These are phyloP conservation scores for Bolboschoenus planiculmis DNA, from an alignment of 176 grass and related monocot species.

Conservation along the genomic window DNA sequence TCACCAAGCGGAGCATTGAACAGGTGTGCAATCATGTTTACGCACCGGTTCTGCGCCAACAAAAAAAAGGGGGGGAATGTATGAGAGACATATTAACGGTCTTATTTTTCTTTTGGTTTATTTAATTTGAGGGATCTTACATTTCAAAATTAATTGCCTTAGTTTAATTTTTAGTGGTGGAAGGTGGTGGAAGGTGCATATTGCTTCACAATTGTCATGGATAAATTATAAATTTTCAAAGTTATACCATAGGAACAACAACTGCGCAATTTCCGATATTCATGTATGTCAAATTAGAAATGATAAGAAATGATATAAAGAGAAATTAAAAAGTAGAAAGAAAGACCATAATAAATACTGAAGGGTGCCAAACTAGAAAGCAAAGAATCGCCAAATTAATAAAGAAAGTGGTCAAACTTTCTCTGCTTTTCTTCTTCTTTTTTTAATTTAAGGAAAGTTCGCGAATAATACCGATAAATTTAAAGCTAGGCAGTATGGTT, in stretches of 20 bases:
- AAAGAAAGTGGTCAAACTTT: neutral
- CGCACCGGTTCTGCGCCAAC: constrained; percentile 69
- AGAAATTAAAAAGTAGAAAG: too few species aligned
- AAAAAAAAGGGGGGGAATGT: too few species aligned
- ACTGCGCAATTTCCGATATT: neutral
- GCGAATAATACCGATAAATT: neutral
- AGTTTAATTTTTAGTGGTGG: neutral
- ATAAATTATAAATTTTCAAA: neutral
- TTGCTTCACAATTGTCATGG: neutral
- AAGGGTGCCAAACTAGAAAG: neutral
- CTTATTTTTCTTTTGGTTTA: too few species aligned
- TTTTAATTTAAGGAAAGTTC: neutral
- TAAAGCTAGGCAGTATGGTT: neutral
- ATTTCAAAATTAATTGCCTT: neutral
- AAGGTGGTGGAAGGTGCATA: neutral
- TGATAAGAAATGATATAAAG: too few species aligned
- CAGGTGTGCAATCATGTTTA: constrained; percentile 95
- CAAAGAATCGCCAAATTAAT: neutral
- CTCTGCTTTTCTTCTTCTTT: neutral
- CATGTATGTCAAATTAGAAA: too few species aligned
- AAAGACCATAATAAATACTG: neutral
- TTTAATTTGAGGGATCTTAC: too few species aligned
- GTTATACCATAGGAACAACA: neutral
- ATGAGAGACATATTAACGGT: too few species aligned
- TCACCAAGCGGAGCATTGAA: constrained; percentile 87